Evolutionary conservation across 768 basidiomycete species (phyloP), one percentile per base, ranked within the genome.

Genomic region (Tulasnella sp.): DNA sequence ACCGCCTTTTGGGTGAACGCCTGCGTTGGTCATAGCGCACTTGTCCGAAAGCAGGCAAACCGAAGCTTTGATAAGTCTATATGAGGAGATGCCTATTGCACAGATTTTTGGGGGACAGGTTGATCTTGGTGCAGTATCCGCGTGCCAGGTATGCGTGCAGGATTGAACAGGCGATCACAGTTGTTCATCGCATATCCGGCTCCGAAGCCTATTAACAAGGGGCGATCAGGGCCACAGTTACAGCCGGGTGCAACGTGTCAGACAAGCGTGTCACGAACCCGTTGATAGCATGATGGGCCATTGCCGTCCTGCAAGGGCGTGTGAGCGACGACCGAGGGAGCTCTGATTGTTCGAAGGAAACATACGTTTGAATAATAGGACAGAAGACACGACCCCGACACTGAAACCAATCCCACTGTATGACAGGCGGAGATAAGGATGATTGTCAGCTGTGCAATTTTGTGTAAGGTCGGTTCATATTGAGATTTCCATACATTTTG

Each of bases 91-190:
- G 34, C 34, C 15, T 15, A 38, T 38, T 7, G 34, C 34, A 38
- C 34, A 38, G 34, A 38, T 38, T 38, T 38, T 38, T 38, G 5
- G 15, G 34, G 34, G 15, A 15, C 34, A 15, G 34, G 41, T 44
- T 51, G 48, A 26, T 49, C 58, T 26, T 60, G 23, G 21, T 68
- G 76, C 65, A 91, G 71, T 68, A 92, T 78, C 63, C 86, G 81
- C 47, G 85, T 86, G 61, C 91, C 91, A 19, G 90, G 84, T 70
- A 92, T 80, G 67, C 90, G 80, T 50, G 91, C 85, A 19, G 89
- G 86, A 74, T 92, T 92, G 81, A 94, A 95, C 15, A 86, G 85
- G 51, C 90, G 82, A 74, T 95, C 88, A 73, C 91, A 93, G 78
- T 94, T 91, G 29, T 88, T 84, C 69, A 90, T 93, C 27, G 91